Evolutionary conservation across 305 asterid genomes (phyloP).

Genomic region (Fraxinus latifolia): DNA sequence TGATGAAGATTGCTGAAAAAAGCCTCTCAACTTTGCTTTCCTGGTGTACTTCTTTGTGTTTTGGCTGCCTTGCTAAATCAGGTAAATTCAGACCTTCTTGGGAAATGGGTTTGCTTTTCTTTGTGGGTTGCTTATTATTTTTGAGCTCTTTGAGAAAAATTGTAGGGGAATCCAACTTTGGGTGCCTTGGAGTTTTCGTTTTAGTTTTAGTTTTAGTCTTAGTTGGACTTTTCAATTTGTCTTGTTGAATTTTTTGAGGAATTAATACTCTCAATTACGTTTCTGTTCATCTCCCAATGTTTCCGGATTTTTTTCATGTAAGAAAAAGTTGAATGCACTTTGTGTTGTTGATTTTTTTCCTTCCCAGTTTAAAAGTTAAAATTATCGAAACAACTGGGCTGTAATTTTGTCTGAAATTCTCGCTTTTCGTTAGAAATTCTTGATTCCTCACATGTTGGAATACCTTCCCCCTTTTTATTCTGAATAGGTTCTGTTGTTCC

Average conservation of each 20-base stretch:
- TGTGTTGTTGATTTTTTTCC: not conserved
- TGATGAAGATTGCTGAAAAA: not conserved
- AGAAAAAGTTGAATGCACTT: not conserved
- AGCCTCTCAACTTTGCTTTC: not conserved
- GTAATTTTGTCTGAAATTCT: constrained; percentile 26
- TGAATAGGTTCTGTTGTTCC: constrained; percentile 21
- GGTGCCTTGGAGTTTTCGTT: not conserved
- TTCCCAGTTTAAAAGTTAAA: constrained; percentile 7
- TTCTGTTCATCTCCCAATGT: not conserved
- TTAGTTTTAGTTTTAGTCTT: not conserved
- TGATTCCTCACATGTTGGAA: constrained; percentile 29
- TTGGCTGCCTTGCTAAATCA: not conserved
- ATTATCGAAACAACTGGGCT: constrained; percentile 22
- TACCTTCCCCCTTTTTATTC: constrained; percentile 13
- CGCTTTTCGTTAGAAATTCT: constrained; percentile 34
- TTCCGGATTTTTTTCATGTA: not conserved
- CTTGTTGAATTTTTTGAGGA: not conserved
- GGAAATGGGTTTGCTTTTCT: not conserved
- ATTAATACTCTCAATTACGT: not conserved
- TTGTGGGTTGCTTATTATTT: not conserved
- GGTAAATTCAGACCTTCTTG: constrained; percentile 9
- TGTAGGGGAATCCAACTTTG: not conserved
- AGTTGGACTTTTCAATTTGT: not conserved
- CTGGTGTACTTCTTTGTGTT: not conserved
- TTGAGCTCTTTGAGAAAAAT: not conserved